Base-by-base conservation (phyloP, 768 basidiomycete genomes). In the Trametes elegans region DNA sequence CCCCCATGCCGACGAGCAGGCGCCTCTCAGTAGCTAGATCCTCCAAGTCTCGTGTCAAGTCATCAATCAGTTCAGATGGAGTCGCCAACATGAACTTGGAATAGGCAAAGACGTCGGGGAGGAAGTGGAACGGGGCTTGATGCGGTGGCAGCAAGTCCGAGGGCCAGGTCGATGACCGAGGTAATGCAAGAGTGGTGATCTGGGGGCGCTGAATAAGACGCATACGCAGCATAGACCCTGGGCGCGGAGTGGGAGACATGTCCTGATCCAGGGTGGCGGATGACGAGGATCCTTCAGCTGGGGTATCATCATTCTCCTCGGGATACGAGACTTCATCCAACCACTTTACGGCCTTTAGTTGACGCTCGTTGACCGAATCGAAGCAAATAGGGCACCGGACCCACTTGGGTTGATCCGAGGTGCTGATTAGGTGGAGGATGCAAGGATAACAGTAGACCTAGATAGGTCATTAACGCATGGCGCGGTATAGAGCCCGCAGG, bases 1-100 rank as follows among this genome's bases (percentile, higher is more conserved):
- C 97, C 6, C 82, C 78, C 74, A 85, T 79, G 27, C 79, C 74
- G n/a, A 76, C 62, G 49, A 96, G 74, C 7, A 78, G 72, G 23
- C 82, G 79, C 40, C 86, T 81, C 71, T 98, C 96, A 0, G 74
- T 62, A 2, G 75, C 79, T 3, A 99, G 77, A 53, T 89, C 85
- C 29, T 82, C 80, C 26, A 93, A 70, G 56, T 99, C 90, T 40
- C 71, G 75, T 2, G 80, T 77, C 11, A 98, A 80, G 66, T 92
- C 87, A 16, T 78, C 67, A 36, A 88, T 78, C 54, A 98, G 80
- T 69, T 95, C 90, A 1, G 81, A 77, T 1, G 96, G 93, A 0
- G 94, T 93, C 18, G 93, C 93, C 23, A 98, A 84, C 94, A 98
- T 97, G 75, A 98, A 97, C 66, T 92, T 93, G 18, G 94, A 80